phyloP scores from a whole-genome alignment of 768 basidiomycete species.

The Suillus cothurnatus region DNA sequence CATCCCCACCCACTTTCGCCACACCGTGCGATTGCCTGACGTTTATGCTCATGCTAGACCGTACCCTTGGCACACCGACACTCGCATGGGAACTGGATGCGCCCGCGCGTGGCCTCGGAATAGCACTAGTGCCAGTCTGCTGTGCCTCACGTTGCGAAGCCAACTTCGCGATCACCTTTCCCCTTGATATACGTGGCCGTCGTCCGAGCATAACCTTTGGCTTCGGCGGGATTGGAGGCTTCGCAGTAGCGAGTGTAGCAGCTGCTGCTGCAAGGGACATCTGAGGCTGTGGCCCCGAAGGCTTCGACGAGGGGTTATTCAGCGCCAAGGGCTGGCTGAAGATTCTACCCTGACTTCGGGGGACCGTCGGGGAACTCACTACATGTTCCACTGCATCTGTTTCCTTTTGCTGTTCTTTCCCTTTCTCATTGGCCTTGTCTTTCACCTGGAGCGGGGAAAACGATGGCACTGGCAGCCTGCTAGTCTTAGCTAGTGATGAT shows the following conservation, averaged over 20 bases:
- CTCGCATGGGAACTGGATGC: slow-evolving; percentile 24
- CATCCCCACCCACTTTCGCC: slow-evolving; percentile 31
- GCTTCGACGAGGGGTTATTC: slow-evolving; percentile 21
- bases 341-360: slow-evolving; percentile 39
- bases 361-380: slow-evolving; percentile 35
- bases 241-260: slow-evolving; percentile 22
- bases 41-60: slow-evolving; percentile 55
- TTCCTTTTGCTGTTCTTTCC: slow-evolving; percentile 15
- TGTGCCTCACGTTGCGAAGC: slow-evolving; percentile 65
- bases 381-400: slow-evolving; percentile 31
- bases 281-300: slow-evolving; percentile 21
- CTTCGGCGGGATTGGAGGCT: slow-evolving; percentile 25
- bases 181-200: slow-evolving; percentile 79
- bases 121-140: slow-evolving; percentile 24
- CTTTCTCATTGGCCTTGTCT: slow-evolving; percentile 14
- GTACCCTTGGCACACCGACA: slow-evolving; percentile 26
- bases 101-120: slow-evolving; percentile 12
- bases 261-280: slow-evolving; percentile 36
- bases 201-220: slow-evolving; percentile 44
- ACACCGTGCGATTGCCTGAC: slow-evolving; percentile 28
- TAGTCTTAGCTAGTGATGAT: slow-evolving; percentile 68
- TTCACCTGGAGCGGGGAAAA: slow-evolving; percentile 18
- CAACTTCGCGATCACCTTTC: slow-evolving; percentile 75
- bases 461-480: slow-evolving; percentile 27
- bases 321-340: slow-evolving; percentile 53